A percentile compares a stretch with the other conserved stretches of the same genome.
Evolutionary conservation across 441 rosid species (phyloP).

Genomic region (Corymbia calophylla): DNA sequence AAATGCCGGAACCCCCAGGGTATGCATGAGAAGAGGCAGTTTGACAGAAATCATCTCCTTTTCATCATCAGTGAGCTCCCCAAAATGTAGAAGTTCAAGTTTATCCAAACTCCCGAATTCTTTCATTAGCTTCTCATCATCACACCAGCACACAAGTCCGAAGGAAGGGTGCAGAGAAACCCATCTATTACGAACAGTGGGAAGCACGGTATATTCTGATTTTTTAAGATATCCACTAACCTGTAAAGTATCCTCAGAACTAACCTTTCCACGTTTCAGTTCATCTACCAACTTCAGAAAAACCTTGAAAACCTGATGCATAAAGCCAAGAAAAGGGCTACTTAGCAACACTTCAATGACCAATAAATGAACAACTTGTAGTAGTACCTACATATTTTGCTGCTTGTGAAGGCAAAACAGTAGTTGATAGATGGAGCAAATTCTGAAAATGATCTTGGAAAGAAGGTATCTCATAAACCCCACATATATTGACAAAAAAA

Average conservation of each 20-base stretch:
- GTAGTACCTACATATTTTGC: background rate
- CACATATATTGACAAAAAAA: slow-evolving; percentile 5
- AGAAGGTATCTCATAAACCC: slow-evolving; percentile 2
- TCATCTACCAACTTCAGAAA: background rate
- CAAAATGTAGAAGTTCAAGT: background rate
- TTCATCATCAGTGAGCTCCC: background rate
- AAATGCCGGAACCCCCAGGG: background rate
- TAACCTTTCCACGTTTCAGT: background rate
- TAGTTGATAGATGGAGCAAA: background rate
- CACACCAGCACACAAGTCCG: slow-evolving; percentile 1
- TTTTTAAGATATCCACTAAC: background rate
- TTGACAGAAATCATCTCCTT: background rate
- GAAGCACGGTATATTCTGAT: background rate
- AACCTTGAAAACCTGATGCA: background rate
- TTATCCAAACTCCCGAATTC: background rate
- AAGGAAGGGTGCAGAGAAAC: background rate
- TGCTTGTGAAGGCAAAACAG: background rate
- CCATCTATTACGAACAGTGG: background rate
- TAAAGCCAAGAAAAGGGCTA: background rate
- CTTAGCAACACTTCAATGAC: background rate
- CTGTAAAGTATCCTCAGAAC: background rate
- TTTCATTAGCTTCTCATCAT: background rate
- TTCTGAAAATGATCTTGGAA: background rate
- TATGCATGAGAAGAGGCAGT: background rate
- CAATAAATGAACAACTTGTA: background rate